Evolutionary conservation across 495 filamentous ascomycete genomes (phyloP).

Genomic region (Hypoxylon cercidicola): DNA sequence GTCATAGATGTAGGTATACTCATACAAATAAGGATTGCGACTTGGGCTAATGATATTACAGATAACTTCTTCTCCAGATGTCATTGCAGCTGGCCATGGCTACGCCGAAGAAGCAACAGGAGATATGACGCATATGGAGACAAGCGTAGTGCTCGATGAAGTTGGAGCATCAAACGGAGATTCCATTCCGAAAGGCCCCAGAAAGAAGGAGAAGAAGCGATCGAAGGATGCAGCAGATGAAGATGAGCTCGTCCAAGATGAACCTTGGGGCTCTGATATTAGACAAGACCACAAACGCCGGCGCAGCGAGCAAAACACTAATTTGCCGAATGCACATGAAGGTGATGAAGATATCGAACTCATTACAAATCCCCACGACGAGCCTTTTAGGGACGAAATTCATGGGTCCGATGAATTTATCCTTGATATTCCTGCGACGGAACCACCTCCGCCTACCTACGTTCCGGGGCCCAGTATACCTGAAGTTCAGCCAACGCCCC

Average conservation of each 20-base stretch:
- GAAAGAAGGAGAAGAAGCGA: constrained; percentile 31
- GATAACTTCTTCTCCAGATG: constrained; percentile 45
- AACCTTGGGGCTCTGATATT: constrained; percentile 4
- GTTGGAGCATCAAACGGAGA: neutral
- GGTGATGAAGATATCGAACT: constrained; percentile 26
- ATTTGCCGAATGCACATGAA: constrained; percentile 6
- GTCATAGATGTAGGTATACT: constrained; percentile 33
- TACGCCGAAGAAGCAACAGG: neutral
- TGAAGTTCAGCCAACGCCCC: constrained; percentile 19
- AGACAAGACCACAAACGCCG: constrained; percentile 30
- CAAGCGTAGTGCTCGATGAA: constrained; percentile 2
- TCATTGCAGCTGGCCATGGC: constrained; percentile 29
- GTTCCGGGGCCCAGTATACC: constrained; percentile 4
- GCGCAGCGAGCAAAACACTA: constrained; percentile 13
- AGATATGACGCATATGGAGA: constrained; percentile 3
- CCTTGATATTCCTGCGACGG: constrained; percentile 19
- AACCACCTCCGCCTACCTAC: constrained; percentile 7
- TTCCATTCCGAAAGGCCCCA: neutral
- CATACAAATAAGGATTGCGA: neutral
- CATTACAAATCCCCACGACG: constrained; percentile 9
- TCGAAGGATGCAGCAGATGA: constrained; percentile 25
- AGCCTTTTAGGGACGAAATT: constrained; percentile 6
- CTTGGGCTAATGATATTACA: constrained; percentile 21
- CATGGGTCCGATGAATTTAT: constrained; percentile 5
- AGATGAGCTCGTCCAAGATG: constrained; percentile 38